Evolutionary conservation across 2,329 filamentous ascomycete species (phyloP).

Genomic region (Pezicula carpinea): DNA sequence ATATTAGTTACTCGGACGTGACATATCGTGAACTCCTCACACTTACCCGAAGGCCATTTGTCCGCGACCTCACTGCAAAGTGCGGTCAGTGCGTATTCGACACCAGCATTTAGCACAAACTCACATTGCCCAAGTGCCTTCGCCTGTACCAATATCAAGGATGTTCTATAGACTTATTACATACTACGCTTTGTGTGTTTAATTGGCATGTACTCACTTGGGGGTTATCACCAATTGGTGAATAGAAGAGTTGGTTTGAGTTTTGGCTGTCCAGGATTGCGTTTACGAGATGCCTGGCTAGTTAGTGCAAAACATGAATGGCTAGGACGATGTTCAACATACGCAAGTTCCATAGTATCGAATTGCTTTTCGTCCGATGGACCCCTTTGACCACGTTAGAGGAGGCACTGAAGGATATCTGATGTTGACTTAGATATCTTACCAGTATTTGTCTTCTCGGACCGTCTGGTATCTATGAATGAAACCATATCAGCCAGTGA

Average conservation of each 20-base stretch:
- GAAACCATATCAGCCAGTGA: not conserved
- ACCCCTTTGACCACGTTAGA: slow-evolving; percentile 9
- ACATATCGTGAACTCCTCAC: too few relatives aligned
- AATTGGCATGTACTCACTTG: not conserved
- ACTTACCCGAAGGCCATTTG: too few relatives aligned
- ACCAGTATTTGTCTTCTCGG: not conserved
- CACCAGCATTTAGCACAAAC: too few relatives aligned
- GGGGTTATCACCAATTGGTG: slow-evolving; percentile 9
- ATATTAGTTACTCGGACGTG: slow-evolving; percentile 5
- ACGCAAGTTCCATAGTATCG: slow-evolving; percentile 22
- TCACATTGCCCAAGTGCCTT: slow-evolving; percentile 20
- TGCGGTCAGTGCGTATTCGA: too few relatives aligned
- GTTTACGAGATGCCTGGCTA: slow-evolving; percentile 10
- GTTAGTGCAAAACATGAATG: not conserved
- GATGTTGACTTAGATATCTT: not conserved
- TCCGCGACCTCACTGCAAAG: too few relatives aligned
- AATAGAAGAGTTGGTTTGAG: slow-evolving; percentile 14
- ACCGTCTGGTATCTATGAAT: not conserved
- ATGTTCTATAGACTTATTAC: slow-evolving; percentile 5
- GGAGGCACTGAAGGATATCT: not conserved
- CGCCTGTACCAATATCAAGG: slow-evolving; percentile 21
- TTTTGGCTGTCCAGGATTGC: slow-evolving; percentile 15
- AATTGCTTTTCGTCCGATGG: slow-evolving; percentile 18
- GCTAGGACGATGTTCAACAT: too few relatives aligned
- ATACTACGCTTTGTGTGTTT: not conserved